Evolutionary conservation across 2,329 filamentous ascomycete genomes (phyloP), one percentile per base, ranked within the genome.

Genomic region (Atkinsonella texensis): DNA sequence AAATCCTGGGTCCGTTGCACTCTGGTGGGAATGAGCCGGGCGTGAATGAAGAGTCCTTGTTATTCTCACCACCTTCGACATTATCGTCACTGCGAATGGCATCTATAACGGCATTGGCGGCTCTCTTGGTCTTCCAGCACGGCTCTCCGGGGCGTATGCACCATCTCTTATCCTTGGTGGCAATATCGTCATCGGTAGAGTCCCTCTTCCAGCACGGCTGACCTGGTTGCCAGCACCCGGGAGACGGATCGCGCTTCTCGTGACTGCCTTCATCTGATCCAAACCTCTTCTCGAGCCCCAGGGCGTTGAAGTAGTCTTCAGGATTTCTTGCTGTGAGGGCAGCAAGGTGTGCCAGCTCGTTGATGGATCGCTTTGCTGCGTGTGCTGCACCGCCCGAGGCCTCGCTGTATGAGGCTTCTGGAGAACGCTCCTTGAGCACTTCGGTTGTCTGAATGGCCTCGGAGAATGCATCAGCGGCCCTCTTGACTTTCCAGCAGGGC

Each of bases 121-220:
- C 67, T 51, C 66, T 65, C 60, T 68, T 70, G 51, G 62, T 62
- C 57, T 68, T 68, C 57, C 59, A 61, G 64, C 72, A 73, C 15
- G 33, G 7, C 40, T 48, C 1, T 3, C 40, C 45, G 38, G 8
- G 12, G 6, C 18, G 7, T 2, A 4, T 5, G 41, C 50, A 52
- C 46, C 51, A 52, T 9, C 59, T 57, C 57, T 61, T 61, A 50
- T 59, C 65, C 60, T 65, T 69, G 7, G 44, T 15, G 33, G 42
- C 11, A 23, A 44, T 15, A 38, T 45, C 53, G 18, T 45, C 48
- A 12, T 17, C 2, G 45, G 28, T 44, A n/a, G 39, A 13, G 40
- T 52, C 46, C 18, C 42, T 49, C 58, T 70, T 69, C 61, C 63
- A 68, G 68, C 74, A 76, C 23, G 64, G 56, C 57, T 69, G 61